A percentile compares a stretch with the other conserved stretches of the same genome.
phyloP scores from a whole-genome alignment of 495 filamentous ascomycete species.

The Annulohypoxylon bovei region DNA sequence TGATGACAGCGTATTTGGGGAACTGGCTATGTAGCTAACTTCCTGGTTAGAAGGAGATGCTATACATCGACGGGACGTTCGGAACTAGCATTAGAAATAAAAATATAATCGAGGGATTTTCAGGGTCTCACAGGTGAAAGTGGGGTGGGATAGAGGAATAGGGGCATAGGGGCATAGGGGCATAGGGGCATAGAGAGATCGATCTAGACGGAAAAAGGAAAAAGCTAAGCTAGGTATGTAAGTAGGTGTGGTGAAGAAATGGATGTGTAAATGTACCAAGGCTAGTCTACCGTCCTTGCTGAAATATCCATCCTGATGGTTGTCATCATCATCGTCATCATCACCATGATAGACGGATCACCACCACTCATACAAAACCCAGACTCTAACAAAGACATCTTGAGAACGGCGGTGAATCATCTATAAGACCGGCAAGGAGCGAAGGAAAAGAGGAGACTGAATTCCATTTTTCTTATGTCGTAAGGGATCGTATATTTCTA shows the following conservation, averaged over 20 bases:
- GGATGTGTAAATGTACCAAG: not conserved
- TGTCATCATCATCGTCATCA: not conserved
- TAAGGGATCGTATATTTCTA: not conserved
- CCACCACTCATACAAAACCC: not conserved
- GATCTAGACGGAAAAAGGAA: slow-evolving; percentile 23
- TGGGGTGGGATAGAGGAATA: slow-evolving; percentile 5
- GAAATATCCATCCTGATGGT: not conserved
- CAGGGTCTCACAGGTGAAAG: slow-evolving; percentile 30
- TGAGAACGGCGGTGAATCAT: slow-evolving; percentile 10
- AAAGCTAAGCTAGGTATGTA: not conserved
- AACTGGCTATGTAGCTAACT: not conserved
- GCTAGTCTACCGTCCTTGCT: not conserved
- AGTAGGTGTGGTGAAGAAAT: not conserved
- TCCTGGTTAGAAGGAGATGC: not conserved
- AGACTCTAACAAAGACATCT: slow-evolving; percentile 1
- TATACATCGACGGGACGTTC: not conserved
- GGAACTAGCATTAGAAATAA: not conserved
- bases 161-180: not conserved
- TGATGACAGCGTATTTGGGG: not conserved
- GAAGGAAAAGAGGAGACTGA: too few relatives aligned
- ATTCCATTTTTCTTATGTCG: too few relatives aligned
- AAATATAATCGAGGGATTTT: slow-evolving; percentile 38
- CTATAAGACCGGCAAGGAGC: slow-evolving; percentile 9
- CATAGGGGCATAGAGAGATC: slow-evolving; percentile 4
- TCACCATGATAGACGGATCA: slow-evolving; percentile 6